Base-by-base conservation (phyloP, 2,329 filamentous ascomycete species). In the Chalara sp. region DNA sequence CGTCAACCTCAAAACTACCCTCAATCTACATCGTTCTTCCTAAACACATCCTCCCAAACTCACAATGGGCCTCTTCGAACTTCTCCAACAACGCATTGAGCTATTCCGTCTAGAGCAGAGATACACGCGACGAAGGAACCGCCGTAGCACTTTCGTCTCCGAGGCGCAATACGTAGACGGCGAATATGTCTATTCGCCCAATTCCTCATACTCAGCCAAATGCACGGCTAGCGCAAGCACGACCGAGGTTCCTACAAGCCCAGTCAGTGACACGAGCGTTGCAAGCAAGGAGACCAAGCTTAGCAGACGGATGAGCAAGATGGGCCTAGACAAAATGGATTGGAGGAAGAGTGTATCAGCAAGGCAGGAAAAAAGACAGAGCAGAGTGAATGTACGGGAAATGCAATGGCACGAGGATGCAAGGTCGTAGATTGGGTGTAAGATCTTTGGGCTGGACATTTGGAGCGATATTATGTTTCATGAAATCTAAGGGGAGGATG, bases 41-140 rank as follows among this genome's bases (percentile, higher is more conserved):
- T 37, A 39, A 45, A 54, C 21, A 2, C 21, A 21, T 21, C 21
- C 21, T 21, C 21, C 21, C 21, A 21, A 43, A 50, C 32, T 13
- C 49, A 50, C 49, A 56, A 60, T 48, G 33, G 73, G 72, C 61
- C 64, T 84, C 63, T 64, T 84, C 61, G 75, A 80, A 54, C 76
- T 78, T 67, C 77, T 84, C 66, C 76, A 83, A 61, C 76, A 80
- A 53, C 81, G 87, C 76, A 75, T 95, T 63, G 90, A 97, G 76
- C 82, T 97, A 65, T 93, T 95, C 77, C 88, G 90, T 46, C 84
- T 97, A 60, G 92, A 97, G 74, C 86, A 96, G 74, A 86, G 89
- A 63, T 97, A 97, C 76, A 95, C 91, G 47, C 87, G 87, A 64
- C 86, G 89, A 67, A 89, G 92, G 63, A 72, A 83, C 62, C 88